Evolutionary conservation across 352 stramenopile genomes (phyloP).

Genomic region (Phytophthora pisi): DNA sequence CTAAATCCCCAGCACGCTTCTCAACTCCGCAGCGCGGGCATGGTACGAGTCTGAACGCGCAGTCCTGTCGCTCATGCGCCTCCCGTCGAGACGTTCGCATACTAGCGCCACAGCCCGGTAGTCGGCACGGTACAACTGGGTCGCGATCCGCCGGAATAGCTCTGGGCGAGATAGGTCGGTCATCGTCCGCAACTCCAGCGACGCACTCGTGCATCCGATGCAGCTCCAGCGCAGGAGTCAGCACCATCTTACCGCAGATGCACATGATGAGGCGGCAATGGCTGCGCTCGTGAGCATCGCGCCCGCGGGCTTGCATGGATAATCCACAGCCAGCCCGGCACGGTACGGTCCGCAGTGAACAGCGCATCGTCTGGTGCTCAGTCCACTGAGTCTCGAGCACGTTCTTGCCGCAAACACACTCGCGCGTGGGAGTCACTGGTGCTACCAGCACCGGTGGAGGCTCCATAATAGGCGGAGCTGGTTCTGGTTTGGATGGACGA

Average conservation of each 20-base stretch:
- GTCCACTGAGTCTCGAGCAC: constrained; percentile 34
- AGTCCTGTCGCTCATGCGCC: constrained; percentile 29
- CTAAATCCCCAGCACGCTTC: constrained; percentile 41
- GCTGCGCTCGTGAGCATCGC: constrained; percentile 70
- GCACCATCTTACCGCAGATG: constrained; percentile 67
- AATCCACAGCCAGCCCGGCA: constrained; percentile 61
- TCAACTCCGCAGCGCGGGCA: constrained; percentile 53
- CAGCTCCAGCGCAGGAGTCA: constrained; percentile 56
- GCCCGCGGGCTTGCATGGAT: constrained; percentile 53
- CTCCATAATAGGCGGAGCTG: background rate
- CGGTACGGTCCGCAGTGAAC: constrained; percentile 49
- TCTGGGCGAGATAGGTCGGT: constrained; percentile 6
- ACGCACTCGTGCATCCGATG: constrained; percentile 61
- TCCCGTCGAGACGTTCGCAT: constrained; percentile 16
- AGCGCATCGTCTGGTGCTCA: constrained; percentile 38
- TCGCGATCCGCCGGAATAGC: constrained; percentile 12
- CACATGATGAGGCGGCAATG: constrained; percentile 74
- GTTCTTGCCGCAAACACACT: constrained; percentile 53
- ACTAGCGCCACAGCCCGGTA: constrained; percentile 14
- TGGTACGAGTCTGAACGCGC: constrained; percentile 53
- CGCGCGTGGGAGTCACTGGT: constrained; percentile 14
- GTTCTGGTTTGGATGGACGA: background rate
- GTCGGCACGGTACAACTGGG: constrained; percentile 18
- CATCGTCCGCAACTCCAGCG: constrained; percentile 25
- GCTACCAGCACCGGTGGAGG: background rate